Conservation (phyloP, 805 yeast species). For the Saturnispora silvae region DNA sequence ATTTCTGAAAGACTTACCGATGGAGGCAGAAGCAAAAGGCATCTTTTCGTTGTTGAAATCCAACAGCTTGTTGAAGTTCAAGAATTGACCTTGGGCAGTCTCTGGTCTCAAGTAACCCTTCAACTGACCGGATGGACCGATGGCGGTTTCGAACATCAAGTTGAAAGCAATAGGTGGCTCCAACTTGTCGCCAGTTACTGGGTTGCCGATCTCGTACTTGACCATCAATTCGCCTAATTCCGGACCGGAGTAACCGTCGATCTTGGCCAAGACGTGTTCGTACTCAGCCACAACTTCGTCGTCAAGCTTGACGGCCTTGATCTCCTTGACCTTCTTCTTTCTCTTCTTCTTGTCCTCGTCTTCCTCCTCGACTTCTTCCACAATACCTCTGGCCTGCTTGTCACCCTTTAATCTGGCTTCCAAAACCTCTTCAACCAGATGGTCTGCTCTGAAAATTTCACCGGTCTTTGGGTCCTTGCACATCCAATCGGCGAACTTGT, state of each 20-base stretch:
- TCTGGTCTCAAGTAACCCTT: conserved; percentile 97
- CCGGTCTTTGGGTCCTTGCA: conserved; percentile 92
- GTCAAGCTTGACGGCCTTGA: conserved; percentile 76
- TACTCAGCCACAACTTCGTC: conserved; percentile 73
- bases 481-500: conserved; percentile 99
- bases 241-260: conserved; percentile 91
- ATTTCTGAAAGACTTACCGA: conserved; percentile 97
- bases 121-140: conserved; percentile 95
- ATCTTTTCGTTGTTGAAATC: conserved; percentile 92
- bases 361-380: conserved; percentile 55
- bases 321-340: conserved; percentile 93
- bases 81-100: conserved; percentile 98
- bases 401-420: conserved; percentile 96
- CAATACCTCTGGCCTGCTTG: conserved; percentile 88
- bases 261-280: conserved; percentile 79
- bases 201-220: conserved; percentile 79
- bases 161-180: conserved; percentile 93
- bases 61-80: conserved; percentile 85
- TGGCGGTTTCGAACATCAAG: conserved; percentile 97
- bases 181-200: conserved; percentile 75
- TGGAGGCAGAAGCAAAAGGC: conserved; percentile 99
- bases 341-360: conserved; percentile 75
- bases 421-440: conserved; percentile 92
- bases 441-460: conserved; percentile 98
- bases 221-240: conserved; percentile 83